Evolutionary conservation across 352 stramenopile genomes (phyloP).

Genomic region (Saprolegnia parasitica): DNA sequence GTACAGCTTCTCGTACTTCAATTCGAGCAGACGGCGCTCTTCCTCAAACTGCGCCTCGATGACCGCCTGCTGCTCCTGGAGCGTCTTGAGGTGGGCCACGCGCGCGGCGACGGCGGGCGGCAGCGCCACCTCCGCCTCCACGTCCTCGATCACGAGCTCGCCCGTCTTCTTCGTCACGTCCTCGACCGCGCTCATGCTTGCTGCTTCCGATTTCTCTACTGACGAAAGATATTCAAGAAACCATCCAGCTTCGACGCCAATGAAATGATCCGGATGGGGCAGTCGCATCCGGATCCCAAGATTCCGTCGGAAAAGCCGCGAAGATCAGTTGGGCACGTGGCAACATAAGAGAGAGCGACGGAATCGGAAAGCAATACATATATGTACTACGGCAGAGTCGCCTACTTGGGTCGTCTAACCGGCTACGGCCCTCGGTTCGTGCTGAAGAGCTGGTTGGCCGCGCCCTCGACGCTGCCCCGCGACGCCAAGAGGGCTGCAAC

Average conservation of each 20-base stretch:
- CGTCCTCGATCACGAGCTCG: constrained; percentile 28
- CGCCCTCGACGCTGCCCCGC: constrained; percentile 21
- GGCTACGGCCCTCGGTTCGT: background rate
- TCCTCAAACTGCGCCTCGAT: constrained; percentile 83
- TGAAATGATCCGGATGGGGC: background rate
- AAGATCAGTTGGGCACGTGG: too few relatives aligned
- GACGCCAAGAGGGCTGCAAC: constrained; percentile 37
- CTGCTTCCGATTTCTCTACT: background rate
- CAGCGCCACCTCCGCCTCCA: constrained; percentile 3
- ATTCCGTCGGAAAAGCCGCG: background rate
- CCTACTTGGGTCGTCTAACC: too few relatives aligned
- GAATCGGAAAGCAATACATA: too few relatives aligned
- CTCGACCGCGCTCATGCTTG: constrained; percentile 1
- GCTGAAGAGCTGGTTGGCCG: constrained; percentile 17
- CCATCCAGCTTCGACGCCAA: background rate
- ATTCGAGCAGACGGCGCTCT: constrained; percentile 72
- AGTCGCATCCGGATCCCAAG: background rate
- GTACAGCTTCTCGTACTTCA: constrained; percentile 87
- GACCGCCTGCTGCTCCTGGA: constrained; percentile 56
- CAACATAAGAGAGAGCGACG: too few relatives aligned
- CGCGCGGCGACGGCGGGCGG: constrained; percentile 10
- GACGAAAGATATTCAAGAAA: background rate
- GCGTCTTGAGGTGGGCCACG: constrained; percentile 28
- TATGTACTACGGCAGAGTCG: too few relatives aligned
- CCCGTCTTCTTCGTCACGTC: constrained; percentile 14